Percentiles rank a stretch among this genome's conserved stretches.
phyloP scores from a whole-genome alignment of 2,329 filamentous ascomycete genomes.

The Botrytis fabae region DNA sequence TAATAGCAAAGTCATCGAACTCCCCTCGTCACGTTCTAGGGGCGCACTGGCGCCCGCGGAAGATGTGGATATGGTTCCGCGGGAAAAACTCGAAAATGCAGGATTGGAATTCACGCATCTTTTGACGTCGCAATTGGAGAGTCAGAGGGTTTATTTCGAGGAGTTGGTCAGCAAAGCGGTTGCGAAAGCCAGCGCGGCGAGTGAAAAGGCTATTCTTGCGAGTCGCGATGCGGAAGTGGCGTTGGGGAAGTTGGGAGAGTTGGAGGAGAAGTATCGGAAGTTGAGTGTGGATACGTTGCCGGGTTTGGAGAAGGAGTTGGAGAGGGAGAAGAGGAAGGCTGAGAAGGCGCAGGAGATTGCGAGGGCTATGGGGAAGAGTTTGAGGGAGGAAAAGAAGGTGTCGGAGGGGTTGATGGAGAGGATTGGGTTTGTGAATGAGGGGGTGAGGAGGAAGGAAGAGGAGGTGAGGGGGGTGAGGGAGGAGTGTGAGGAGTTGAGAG shows the following conservation, averaged over 20 bases:
- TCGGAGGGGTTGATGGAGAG: slow-evolving; percentile 77
- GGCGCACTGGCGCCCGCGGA: slow-evolving; percentile 18
- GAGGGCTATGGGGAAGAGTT: slow-evolving; percentile 69
- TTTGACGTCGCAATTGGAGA: slow-evolving; percentile 88
- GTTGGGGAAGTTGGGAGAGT: slow-evolving; percentile 49
- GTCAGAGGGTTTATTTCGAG: slow-evolving; percentile 90
- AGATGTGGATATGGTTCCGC: slow-evolving; percentile 68
- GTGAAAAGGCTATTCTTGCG: slow-evolving; percentile 65
- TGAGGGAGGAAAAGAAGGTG: slow-evolving; percentile 84
- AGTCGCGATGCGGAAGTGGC: slow-evolving; percentile 51
- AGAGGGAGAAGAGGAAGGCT: slow-evolving; percentile 66
- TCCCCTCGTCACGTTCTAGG: slow-evolving; percentile 55
- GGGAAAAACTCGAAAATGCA: slow-evolving; percentile 71
- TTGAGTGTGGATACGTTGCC: slow-evolving; percentile 57
- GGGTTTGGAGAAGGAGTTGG: slow-evolving; percentile 69
- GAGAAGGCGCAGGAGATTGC: slow-evolving; percentile 75
- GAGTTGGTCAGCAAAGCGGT: slow-evolving; percentile 86
- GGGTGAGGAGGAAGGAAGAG: slow-evolving; percentile 57
- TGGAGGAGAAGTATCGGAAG: slow-evolving; percentile 56
- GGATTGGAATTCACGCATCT: slow-evolving; percentile 94
- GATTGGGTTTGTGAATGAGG: slow-evolving; percentile 71
- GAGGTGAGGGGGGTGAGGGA: slow-evolving; percentile 77
- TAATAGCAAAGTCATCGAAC: slow-evolving; percentile 78
- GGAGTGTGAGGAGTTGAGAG: slow-evolving; percentile 81
- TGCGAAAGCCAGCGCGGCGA: slow-evolving; percentile 80